Evolutionary conservation across 306 rosid species (phyloP).

Genomic region (Cicer judaicum): DNA sequence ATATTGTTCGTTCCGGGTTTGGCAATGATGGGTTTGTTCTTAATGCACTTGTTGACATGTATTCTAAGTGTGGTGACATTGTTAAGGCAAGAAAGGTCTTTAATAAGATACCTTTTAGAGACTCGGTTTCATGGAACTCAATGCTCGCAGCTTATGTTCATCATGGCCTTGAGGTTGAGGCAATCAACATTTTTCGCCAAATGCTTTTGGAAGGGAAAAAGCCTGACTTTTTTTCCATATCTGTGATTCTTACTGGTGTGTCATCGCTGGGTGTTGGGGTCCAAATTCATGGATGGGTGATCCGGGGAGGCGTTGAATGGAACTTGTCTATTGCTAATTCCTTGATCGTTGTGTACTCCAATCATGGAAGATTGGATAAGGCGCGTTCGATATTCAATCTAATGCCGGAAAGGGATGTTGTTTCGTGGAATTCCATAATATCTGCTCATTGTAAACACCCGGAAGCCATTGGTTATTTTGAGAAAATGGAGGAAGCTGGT

Average conservation of each 20-base stretch:
- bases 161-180: conserved; percentile 68
- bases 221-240: conserved; percentile 72
- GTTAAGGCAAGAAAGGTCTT: conserved; percentile 77
- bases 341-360: conserved; percentile 68
- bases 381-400: conserved; percentile 63
- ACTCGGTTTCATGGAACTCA: conserved; percentile 85
- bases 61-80: conserved; percentile 89
- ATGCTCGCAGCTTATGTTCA: conserved; percentile 76
- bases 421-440: conserved; percentile 88
- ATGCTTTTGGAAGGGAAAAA: conserved; percentile 61
- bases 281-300: conserved; percentile 81
- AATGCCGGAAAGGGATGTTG: conserved; percentile 80
- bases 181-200: conserved; percentile 55
- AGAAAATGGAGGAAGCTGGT: conserved; percentile 65
- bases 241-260: conserved; percentile 54
- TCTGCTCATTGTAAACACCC: conserved; percentile 67
- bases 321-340: conserved; percentile 73
- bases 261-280: conserved; percentile 53
- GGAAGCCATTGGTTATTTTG: conserved; percentile 64
- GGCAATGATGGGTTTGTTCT: conserved; percentile 66
- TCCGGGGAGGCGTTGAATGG: conserved; percentile 68
- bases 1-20: conserved; percentile 68
- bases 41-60: conserved; percentile 88
- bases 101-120: conserved; percentile 57
- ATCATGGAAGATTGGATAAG: conserved; percentile 55